Evolutionary conservation across 352 stramenopile species (phyloP).

Genomic region (Lagenidium sp.): DNA sequence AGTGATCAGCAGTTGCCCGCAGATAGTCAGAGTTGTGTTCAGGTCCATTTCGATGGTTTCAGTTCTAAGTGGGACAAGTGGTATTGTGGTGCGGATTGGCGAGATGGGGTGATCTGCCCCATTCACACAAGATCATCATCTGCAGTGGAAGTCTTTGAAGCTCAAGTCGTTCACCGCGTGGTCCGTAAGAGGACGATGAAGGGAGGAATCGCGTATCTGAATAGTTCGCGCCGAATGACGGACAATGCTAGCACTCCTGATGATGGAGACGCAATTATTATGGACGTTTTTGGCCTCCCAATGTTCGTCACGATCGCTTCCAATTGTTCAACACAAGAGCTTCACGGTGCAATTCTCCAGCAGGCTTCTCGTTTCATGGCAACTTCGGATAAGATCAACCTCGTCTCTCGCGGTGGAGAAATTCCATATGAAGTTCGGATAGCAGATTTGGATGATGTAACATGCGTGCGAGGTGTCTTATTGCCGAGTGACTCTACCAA

Average conservation of each 20-base stretch:
- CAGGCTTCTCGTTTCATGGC: conserved; percentile 53
- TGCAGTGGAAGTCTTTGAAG: conserved; percentile 58
- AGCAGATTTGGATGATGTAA: conserved; percentile 53
- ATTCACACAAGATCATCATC: conserved; percentile 28
- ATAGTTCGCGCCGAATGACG: too few species aligned
- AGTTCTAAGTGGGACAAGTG: conserved; percentile 69
- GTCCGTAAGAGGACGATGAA: too few species aligned
- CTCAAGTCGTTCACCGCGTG: conserved; percentile 64
- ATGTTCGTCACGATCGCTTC: conserved; percentile 73
- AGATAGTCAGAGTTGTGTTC: not conserved
- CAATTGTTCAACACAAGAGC: conserved; percentile 46
- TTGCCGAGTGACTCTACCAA: conserved; percentile 39
- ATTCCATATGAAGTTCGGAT: conserved; percentile 48
- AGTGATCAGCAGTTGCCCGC: too few species aligned
- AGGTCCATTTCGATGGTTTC: conserved; percentile 64
- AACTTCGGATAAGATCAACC: conserved; percentile 3
- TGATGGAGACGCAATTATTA: too few species aligned
- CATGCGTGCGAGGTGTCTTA: conserved; percentile 17
- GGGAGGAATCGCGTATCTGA: too few species aligned
- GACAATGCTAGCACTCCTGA: too few species aligned
- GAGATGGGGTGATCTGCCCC: conserved; percentile 32
- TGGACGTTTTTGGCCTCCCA: conserved; percentile 54
- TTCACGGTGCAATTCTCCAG: conserved; percentile 55
- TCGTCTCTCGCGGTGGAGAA: not conserved
- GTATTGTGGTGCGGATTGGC: conserved; percentile 52